Base-by-base conservation (phyloP, 345 rosid species). In the Reutealis trisperma region DNA sequence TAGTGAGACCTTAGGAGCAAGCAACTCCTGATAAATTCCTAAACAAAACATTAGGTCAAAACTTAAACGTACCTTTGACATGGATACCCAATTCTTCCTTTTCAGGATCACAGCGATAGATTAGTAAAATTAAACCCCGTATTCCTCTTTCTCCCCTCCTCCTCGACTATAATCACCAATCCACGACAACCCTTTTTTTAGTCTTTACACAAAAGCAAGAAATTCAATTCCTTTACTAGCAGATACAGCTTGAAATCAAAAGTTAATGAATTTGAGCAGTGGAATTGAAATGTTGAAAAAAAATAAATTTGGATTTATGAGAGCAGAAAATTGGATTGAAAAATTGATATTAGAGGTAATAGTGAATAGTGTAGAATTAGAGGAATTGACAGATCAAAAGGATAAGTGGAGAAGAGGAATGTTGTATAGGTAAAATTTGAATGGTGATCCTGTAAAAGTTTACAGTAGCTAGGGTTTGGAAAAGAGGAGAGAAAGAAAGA, bases 51-150 rank as follows among this genome's bases (percentile, higher is more conserved):
- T 70, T 8, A 70, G 62, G 27, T 70, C 45, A 70, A 70, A n/a
- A n/a, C 11, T n/a, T 44, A 11, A 70, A 47, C 51, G 10, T 71
- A 71, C 74, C 74, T 55, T 71, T 32, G 63, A 71, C 74, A 71
- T 54, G 74, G 74, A 32, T 52, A 15, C n/a, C 49, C 63, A 54
- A 71, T 4, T 54, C 16, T 4, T 70, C 58, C 74, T 54, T 24
- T 54, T 71, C 5, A 71, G 32, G 27, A 71, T 71, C 45, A 71
- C 47, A 19, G 49, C 6, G 49, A 55, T 11, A 10, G 24, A 54
- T 19, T 69, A 18, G 32, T 54, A 47, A 37, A 67, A 22, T 66
- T 42, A 52, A 67, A 45, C 24, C 15, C 71, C 57, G 16, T 2
- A 14, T 41, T 34, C 45, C 24, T 21, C 52, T 66, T 42, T 5